Conservation (phyloP, 2,329 filamentous ascomycete species). For the Nannizzia gypsea region DNA sequence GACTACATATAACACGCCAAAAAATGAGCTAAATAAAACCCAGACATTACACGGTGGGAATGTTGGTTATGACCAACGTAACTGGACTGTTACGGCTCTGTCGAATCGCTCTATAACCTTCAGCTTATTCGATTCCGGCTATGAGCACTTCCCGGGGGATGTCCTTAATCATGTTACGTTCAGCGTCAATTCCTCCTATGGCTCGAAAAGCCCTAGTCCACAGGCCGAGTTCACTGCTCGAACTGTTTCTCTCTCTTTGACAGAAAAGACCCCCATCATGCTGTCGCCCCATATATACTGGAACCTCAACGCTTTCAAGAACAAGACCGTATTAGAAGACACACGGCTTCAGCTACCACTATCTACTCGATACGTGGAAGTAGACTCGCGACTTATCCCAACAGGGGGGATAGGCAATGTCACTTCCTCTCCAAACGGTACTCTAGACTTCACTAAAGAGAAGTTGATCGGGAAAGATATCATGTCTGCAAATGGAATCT, state of each 20-base stretch:
- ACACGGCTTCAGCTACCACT: slow-evolving; percentile 37
- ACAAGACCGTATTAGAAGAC: slow-evolving; percentile 32
- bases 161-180: slow-evolving; percentile 37
- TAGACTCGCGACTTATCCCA: slow-evolving; percentile 56
- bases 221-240: slow-evolving; percentile 34
- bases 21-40: slow-evolving; percentile 40
- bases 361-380: slow-evolving; percentile 34
- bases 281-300: slow-evolving; percentile 41
- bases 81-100: slow-evolving; percentile 38
- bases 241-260: slow-evolving; percentile 35
- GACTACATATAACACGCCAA: slow-evolving; percentile 36
- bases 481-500: slow-evolving; percentile 55
- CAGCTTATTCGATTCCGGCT: slow-evolving; percentile 33
- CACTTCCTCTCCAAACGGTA: slow-evolving; percentile 52
- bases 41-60: slow-evolving; percentile 43
- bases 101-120: slow-evolving; percentile 36
- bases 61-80: slow-evolving; percentile 38
- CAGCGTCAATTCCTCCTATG: slow-evolving; percentile 30
- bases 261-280: slow-evolving; percentile 40
- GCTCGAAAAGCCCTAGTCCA: slow-evolving; percentile 22
- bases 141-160: slow-evolving; percentile 37
- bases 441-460: slow-evolving; percentile 55
- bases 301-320: slow-evolving; percentile 40
- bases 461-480: slow-evolving; percentile 68
- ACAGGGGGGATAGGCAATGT: slow-evolving; percentile 64